Base-by-base conservation (phyloP, 2,329 filamentous ascomycete genomes). In the Akanthomyces lecanii region DNA sequence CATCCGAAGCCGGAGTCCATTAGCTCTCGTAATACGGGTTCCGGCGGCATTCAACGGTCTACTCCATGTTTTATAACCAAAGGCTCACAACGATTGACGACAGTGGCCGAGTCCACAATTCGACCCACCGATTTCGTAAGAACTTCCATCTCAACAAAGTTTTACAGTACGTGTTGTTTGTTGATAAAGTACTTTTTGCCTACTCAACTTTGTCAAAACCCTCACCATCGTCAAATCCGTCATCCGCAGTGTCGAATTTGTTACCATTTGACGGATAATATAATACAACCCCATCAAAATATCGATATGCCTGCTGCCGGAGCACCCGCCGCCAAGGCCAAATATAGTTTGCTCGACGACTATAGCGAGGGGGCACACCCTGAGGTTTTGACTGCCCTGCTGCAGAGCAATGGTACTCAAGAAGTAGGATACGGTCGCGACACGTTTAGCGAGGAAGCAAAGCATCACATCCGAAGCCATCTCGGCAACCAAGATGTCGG, bases 311-410 rank as follows among this genome's bases (percentile, higher is more conserved):
- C 63, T n/a, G 54, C 63, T 50, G 58, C 59, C 18, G 63, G 63
- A 58, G 53, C 52, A 47, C 53, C 48, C 45, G 54, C 59, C 54
- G 54, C 56, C 47, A 54, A 60, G 40, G 44, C 61, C 45, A 61
- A 67, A 33, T 82, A 81, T 67, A 80, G 78, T 69, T 79, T 82
- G 62, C 72, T 79, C 53, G 80, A 82, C 66, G 80, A 82, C 65
- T 82, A 82, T 67, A 80, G 78, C 69, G 80, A 82, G 64, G 81
- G 80, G 42, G 80, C 79, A 0, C 81, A 82, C 64, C 80, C 81
- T 5, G 72, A 75, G n/a, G 70, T 82, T 3, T 74, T 82, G 33
- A 75, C 81, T 51, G 78, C 80, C 11, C 71, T 82, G 2, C 67
- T 81, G 18, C 68, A 72, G 38, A 77, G 75, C 67, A 82, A 82